Evolutionary conservation across 73 alveolate genomes (phyloP).

Genomic region (Blepharisma japonicum): DNA sequence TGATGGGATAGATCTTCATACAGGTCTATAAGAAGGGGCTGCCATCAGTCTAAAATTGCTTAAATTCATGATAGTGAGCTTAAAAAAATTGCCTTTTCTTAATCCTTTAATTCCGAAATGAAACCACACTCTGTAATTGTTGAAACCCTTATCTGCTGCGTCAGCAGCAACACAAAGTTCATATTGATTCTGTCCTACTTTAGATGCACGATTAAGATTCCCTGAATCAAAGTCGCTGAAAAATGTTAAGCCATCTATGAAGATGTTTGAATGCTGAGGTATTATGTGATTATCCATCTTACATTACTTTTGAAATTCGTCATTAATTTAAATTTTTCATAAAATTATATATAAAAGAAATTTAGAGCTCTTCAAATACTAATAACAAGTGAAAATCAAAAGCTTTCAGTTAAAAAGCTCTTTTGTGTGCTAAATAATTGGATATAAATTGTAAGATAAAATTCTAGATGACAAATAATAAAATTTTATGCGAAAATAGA

Average conservation of each 20-base stretch:
- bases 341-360: too few species aligned
- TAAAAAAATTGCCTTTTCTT: conserved; percentile 40
- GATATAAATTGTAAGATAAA: too few species aligned
- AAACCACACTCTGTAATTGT: conserved; percentile 56
- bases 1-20: conserved; percentile 27
- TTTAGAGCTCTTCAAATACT: too few species aligned
- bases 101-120: conserved; percentile 57
- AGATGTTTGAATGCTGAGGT: too few species aligned
- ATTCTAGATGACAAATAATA: too few species aligned
- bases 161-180: conserved; percentile 26
- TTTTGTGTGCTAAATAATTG: too few species aligned
- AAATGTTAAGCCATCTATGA: conserved; percentile 13
- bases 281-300: too few species aligned
- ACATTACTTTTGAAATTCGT: too few species aligned
- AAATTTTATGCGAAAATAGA: too few species aligned
- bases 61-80: conserved; percentile 49
- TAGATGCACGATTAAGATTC: not conserved
- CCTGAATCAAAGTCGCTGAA: conserved; percentile 35
- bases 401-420: too few species aligned
- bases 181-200: conserved; percentile 10
- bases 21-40: conserved; percentile 34
- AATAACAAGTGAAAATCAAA: too few species aligned
- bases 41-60: conserved; percentile 26
- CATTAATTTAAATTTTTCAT: too few species aligned
- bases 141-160: conserved; percentile 1